phyloP scores from a whole-genome alignment of 805 yeast species.

The Maudiozyma turicensis region DNA sequence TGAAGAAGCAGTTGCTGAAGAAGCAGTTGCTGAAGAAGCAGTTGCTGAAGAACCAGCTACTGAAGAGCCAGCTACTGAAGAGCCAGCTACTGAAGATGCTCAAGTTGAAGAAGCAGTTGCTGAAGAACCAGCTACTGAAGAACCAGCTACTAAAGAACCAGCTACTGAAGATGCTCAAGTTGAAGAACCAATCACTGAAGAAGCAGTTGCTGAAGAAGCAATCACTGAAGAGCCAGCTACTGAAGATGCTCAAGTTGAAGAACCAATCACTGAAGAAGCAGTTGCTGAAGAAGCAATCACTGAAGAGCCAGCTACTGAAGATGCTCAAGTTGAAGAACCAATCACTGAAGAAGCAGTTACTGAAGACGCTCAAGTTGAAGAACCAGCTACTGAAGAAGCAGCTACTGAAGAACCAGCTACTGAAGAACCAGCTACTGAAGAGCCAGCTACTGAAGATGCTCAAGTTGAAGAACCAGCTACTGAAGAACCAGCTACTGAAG shows the following conservation, averaged over 20 bases:
- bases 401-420: not conserved
- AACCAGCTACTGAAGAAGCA: too few species aligned
- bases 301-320: not conserved
- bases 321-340: not conserved
- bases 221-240: not conserved
- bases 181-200: too few species aligned
- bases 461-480: not conserved
- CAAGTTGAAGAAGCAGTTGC: constrained; percentile 3
- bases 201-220: too few species aligned
- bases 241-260: too few species aligned
- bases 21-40: not conserved
- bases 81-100: constrained; percentile 5
- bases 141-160: too few species aligned
- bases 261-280: constrained; percentile 1
- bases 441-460: constrained; percentile 4
- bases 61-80: constrained; percentile 4
- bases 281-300: not conserved
- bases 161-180: constrained; percentile 1
- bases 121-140: constrained; percentile 1
- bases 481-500: not conserved
- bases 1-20: constrained; percentile 7
- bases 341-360: constrained; percentile 8
- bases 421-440: constrained; percentile 2
- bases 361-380: too few species aligned
- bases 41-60: not conserved